phyloP scores from a whole-genome alignment of 176 grass and related monocot species.

The Avena insularis region DNA sequence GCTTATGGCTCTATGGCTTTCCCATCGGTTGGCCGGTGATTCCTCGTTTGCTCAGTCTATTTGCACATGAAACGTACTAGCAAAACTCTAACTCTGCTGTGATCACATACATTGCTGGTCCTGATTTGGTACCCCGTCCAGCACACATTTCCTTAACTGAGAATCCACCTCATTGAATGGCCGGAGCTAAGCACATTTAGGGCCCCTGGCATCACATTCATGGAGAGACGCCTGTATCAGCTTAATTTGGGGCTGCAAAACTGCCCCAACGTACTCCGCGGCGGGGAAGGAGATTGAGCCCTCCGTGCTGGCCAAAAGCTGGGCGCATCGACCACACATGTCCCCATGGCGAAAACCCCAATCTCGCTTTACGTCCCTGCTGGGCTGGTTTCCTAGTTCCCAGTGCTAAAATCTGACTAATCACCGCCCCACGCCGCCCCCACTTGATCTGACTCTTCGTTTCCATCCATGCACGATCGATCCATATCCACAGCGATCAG shows the following conservation, averaged over 20 bases:
- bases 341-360: slow-evolving; percentile 21
- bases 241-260: not conserved
- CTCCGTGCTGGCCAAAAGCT: slow-evolving; percentile 45
- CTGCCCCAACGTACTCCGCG: not conserved
- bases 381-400: not conserved
- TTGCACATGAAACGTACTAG: not conserved
- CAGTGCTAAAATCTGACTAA: slow-evolving; percentile 44
- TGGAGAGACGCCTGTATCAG: not conserved
- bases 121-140: not conserved
- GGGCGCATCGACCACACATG: slow-evolving; percentile 48
- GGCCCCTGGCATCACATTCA: not conserved
- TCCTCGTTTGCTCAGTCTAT: not conserved
- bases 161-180: not conserved
- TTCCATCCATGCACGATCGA: slow-evolving; percentile 26
- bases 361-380: slow-evolving; percentile 38
- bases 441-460: slow-evolving; percentile 45
- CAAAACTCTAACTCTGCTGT: not conserved
- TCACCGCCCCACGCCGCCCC: slow-evolving; percentile 9
- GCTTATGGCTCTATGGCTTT: too few relatives aligned
- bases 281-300: not conserved
- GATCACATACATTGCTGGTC: not conserved
- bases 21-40: not conserved
- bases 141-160: not conserved
- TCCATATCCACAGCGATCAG: not conserved
- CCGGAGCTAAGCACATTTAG: not conserved